A percentile compares a stretch with the other conserved stretches of the same genome.
These are phyloP conservation scores for Rhexocercosporidium sp. DNA, from an alignment of 2,329 filamentous ascomycete genomes.

Conservation along the genomic window DNA sequence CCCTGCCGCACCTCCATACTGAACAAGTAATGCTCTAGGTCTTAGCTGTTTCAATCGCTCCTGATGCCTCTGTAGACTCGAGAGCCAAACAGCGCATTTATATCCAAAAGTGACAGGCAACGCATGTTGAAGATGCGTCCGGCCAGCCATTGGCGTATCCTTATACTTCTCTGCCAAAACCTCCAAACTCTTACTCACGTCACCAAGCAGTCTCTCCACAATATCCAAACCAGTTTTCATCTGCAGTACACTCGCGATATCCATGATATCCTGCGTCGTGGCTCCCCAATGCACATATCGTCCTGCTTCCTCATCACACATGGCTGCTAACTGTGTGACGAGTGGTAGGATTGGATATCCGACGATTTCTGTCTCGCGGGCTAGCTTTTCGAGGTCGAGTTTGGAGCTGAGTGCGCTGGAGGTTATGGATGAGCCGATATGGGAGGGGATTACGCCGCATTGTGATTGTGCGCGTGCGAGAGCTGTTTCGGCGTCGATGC, in stretches of 20 bases:
- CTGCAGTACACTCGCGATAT: conserved; percentile 57
- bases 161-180: conserved; percentile 51
- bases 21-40: conserved; percentile 53
- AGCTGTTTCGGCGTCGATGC: conserved; percentile 57
- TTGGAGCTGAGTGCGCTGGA: conserved; percentile 38
- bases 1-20: conserved; percentile 62
- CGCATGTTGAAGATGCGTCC: conserved; percentile 63
- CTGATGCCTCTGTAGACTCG: conserved; percentile 53
- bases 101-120: conserved; percentile 62
- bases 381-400: conserved; percentile 51
- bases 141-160: conserved; percentile 60
- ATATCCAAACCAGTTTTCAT: conserved; percentile 56
- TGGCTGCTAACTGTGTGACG: conserved; percentile 52
- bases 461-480: conserved; percentile 56
- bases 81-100: conserved; percentile 61
- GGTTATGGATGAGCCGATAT: conserved; percentile 45
- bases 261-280: conserved; percentile 65
- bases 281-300: conserved; percentile 63
- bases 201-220: conserved; percentile 50
- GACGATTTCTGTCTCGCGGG: conserved; percentile 53
- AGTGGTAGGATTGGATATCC: conserved; percentile 59
- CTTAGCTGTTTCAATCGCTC: conserved; percentile 54
- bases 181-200: conserved; percentile 50
- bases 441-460: conserved; percentile 51
- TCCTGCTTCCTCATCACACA: conserved; percentile 42